A percentile compares a stretch with the other conserved stretches of the same genome.
Conservation (phyloP, 805 yeast species). For the Saturnispora saitoi region DNA sequence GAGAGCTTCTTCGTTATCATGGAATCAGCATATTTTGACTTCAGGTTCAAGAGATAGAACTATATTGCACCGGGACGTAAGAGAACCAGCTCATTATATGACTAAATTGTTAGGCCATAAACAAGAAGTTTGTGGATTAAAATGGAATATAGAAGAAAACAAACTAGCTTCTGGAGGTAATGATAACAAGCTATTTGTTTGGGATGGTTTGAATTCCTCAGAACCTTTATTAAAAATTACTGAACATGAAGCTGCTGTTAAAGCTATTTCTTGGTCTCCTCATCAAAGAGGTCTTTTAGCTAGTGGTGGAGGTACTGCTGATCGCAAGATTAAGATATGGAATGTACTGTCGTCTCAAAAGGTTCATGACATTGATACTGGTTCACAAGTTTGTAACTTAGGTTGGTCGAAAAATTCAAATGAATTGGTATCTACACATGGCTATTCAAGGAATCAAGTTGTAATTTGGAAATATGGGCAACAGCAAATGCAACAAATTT, state of each 20-base stretch:
- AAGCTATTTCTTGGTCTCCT: constrained; percentile 96
- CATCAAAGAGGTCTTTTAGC: constrained; percentile 92
- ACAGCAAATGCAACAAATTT: constrained; percentile 71
- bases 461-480: constrained; percentile 88
- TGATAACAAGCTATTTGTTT: constrained; percentile 77
- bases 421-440: constrained; percentile 92
- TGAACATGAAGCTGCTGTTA: constrained; percentile 92
- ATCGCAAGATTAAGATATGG: constrained; percentile 85
- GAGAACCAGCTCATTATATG: constrained; percentile 75
- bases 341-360: constrained; percentile 73
- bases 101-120: constrained; percentile 62
- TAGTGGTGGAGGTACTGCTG: constrained; percentile 96
- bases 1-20: constrained; percentile 80
- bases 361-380: constrained; percentile 79
- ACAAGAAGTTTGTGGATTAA: constrained; percentile 94
- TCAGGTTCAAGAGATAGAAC: constrained; percentile 83
- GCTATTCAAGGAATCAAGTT: constrained; percentile 83
- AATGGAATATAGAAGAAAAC: constrained; percentile 88
- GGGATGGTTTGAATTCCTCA: constrained; percentile 64
- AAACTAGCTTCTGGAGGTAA: constrained; percentile 94
- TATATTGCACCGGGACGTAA: constrained; percentile 84
- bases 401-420: constrained; percentile 89
- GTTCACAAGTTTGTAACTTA: constrained; percentile 92
- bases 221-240: constrained; percentile 65
- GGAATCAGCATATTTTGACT: constrained; percentile 86